These are phyloP conservation scores for Pleurotus eryngii DNA, from an alignment of 768 basidiomycete species.

Conservation along the genomic window DNA sequence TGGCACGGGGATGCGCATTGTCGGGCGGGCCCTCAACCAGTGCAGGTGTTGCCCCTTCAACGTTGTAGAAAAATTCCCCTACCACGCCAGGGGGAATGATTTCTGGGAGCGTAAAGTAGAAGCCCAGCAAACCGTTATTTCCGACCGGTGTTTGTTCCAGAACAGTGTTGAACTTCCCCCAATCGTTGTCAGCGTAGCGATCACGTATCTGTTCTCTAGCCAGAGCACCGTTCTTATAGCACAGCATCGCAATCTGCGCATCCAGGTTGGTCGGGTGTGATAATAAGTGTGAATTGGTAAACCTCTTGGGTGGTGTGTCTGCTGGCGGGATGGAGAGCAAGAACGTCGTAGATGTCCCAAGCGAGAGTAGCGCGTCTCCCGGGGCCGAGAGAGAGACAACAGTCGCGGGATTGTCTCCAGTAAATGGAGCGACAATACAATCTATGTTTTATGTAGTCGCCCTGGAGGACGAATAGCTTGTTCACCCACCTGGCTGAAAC, in stretches of 20 bases:
- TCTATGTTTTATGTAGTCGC: slow-evolving; percentile 34
- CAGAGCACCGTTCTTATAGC: slow-evolving; percentile 86
- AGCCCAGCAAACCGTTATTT: slow-evolving; percentile 58
- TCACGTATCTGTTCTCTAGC: slow-evolving; percentile 78
- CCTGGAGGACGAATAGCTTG: background rate
- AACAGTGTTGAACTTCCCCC: slow-evolving; percentile 67
- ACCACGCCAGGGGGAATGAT: slow-evolving; percentile 80
- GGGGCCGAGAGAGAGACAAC: slow-evolving; percentile 71
- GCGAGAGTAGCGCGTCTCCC: slow-evolving; percentile 80
- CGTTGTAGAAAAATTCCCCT: slow-evolving; percentile 52
- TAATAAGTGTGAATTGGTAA: slow-evolving; percentile 73
- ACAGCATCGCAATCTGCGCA: slow-evolving; percentile 85
- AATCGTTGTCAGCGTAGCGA: slow-evolving; percentile 53
- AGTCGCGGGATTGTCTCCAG: slow-evolving; percentile 88
- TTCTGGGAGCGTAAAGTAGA: slow-evolving; percentile 83
- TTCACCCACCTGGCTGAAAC: slow-evolving; percentile 54
- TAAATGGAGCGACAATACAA: slow-evolving; percentile 80
- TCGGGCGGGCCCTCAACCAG: slow-evolving; percentile 36
- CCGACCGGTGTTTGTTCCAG: slow-evolving; percentile 54
- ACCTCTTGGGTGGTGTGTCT: slow-evolving; percentile 59
- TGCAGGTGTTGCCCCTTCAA: slow-evolving; percentile 21
- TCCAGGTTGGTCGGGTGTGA: slow-evolving; percentile 60
- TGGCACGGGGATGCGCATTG: slow-evolving; percentile 63
- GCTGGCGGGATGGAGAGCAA: slow-evolving; percentile 73
- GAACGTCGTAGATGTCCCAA: slow-evolving; percentile 87